Conservation (phyloP, 306 rosid genomes). For the Lathyrus sativus region DNA sequence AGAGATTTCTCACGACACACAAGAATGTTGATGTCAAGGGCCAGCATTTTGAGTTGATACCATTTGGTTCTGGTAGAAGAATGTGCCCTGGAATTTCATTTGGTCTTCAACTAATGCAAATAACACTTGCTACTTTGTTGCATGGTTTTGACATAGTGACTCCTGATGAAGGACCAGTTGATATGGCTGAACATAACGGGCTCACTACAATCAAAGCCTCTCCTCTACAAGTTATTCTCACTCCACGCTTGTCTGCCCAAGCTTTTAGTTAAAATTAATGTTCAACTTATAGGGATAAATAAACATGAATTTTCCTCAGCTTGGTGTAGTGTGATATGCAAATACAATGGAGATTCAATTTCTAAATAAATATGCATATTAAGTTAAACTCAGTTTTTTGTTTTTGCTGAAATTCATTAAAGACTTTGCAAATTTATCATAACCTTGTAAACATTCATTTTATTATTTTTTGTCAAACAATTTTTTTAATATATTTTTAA, state of each 20-base stretch:
- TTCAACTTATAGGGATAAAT: neutral
- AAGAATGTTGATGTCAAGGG: slow-evolving; percentile 16
- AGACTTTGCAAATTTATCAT: no score
- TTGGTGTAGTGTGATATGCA: neutral
- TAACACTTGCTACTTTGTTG: slow-evolving; percentile 33
- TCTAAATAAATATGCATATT: neutral
- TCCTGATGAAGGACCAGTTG: neutral
- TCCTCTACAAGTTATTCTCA: slow-evolving; percentile 40
- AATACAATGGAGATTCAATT: no score
- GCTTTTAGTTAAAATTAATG: neutral
- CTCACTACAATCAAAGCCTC: slow-evolving; percentile 30
- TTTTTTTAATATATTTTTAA: no score
- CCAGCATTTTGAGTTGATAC: slow-evolving; percentile 33
- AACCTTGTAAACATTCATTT: no score
- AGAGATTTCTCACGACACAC: slow-evolving; percentile 37
- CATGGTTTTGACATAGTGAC: slow-evolving; percentile 39
- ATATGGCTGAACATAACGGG: slow-evolving; percentile 32
- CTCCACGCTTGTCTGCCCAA: slow-evolving; percentile 3
- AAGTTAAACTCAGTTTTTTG: no score
- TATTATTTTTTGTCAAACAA: no score
- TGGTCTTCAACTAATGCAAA: slow-evolving; percentile 11
- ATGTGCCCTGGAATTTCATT: slow-evolving; percentile 36
- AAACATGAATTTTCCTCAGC: neutral
- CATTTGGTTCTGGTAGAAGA: slow-evolving; percentile 39
- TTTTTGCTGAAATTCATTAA: no score